A percentile compares a stretch with the other conserved stretches of the same genome.
phyloP scores from a whole-genome alignment of 345 rosid species.

The Xanthoceras sorbifolium region DNA sequence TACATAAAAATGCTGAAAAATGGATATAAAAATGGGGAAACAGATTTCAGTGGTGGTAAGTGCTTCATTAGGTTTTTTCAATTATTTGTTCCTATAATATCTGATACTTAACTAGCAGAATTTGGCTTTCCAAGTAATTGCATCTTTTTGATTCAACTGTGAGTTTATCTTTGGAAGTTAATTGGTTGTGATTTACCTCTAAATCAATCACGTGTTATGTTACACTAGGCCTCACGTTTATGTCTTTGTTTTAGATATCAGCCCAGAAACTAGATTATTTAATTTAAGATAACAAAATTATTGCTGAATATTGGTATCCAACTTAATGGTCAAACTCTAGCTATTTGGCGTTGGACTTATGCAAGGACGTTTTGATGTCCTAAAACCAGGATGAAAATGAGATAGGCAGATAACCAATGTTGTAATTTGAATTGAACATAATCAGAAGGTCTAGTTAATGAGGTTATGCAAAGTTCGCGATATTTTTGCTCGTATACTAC shows the following conservation, averaged over 20 bases:
- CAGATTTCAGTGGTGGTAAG: conserved; percentile 45
- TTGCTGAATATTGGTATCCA: background rate
- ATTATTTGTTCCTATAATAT: conserved; percentile 7
- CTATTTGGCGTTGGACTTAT: background rate
- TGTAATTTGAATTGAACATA: background rate
- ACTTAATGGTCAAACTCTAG: background rate
- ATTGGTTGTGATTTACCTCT: background rate
- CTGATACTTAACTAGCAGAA: background rate
- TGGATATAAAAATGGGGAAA: conserved; percentile 41
- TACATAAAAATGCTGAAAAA: conserved; percentile 42
- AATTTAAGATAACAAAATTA: background rate
- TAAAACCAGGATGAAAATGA: background rate
- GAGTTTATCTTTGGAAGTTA: background rate
- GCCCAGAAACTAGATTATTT: background rate
- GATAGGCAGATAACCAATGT: background rate
- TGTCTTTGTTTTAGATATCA: background rate
- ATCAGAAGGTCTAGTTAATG: background rate
- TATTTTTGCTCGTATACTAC: background rate
- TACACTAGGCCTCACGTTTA: background rate
- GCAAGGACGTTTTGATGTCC: background rate
- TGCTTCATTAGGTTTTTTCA: conserved; percentile 9
- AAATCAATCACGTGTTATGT: background rate
- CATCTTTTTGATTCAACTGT: background rate
- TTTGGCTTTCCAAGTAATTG: conserved; percentile 16
- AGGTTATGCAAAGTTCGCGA: background rate